Evolutionary conservation across 164 flowering plant genomes (phyloP), one percentile per base, ranked within the genome.

Genomic region (Paratinospora sagittata): DNA sequence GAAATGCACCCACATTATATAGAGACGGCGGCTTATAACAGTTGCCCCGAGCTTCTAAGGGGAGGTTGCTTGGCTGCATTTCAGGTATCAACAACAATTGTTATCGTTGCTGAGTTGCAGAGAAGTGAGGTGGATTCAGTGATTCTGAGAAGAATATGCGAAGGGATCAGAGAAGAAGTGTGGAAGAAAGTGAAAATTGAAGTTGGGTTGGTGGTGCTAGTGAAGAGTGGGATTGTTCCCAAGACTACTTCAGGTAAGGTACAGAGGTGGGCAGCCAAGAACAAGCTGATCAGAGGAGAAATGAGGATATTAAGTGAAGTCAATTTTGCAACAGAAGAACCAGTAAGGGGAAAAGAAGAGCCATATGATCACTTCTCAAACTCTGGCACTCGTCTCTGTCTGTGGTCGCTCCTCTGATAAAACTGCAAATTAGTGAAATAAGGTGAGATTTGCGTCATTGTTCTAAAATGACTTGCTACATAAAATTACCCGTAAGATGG

Each of bases 221-320:
- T 86, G 8, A 81, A 68, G 73, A 75, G 76, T 66, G 90, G 87
- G 27, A 76, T 71, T 74, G 81, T 90, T 26, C 89, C 89, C 0
- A 88, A 85, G 77, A 88, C 95, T 4, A 87, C 89, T 12, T 90
- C 95, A 0, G 95, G 95, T 11, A 90, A 90, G 79, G 45, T 90
- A 67, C 84, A 82, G 60, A 82, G 90, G 78, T 87, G 92, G 95
- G 74, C 71, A 12, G 84, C 87, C 3, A 85, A 76, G 71, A 75
- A 82, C 26, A 80, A 65, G 76, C 70, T 88, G 6, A n/a, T 78
- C 30, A 68, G 76, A 58, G 84, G 82, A 0, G 52, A 77, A 69
- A 76, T 85, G 84, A 71, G 39, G 7, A 69, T 69, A 10, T 47
- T 85, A 2, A 77, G 80, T 79, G 33, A 67, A 13, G 30, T 67